Base-by-base conservation (phyloP, 192 early-diverging fungal genomes). In the Dissophora ornata region DNA sequence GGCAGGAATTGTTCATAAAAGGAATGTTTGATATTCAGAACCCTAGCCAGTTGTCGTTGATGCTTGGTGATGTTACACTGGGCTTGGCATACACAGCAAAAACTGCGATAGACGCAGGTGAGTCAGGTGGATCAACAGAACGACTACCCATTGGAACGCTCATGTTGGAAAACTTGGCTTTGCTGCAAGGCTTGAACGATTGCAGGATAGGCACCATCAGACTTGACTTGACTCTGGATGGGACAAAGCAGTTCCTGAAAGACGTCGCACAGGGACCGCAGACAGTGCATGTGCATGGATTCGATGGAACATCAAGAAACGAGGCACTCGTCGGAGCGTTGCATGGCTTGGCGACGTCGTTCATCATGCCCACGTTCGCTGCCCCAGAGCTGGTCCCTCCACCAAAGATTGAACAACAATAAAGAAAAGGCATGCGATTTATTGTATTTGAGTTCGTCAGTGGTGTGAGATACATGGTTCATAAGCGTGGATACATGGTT, bases 21-120 rank as follows among this genome's bases (percentile, higher is more conserved):
- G 55, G 28, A 2, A 4, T 49, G 19, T 57, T 71, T 3, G 40
- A 49, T 24, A 50, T 71, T 26, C 19, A n/a, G 0, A 71, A 71
- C 26, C 69, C 69, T 0, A 71, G 69, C 36, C 69, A 71, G 24
- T n/a, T 71, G 12, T 38, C 26, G 2, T 22, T 71, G 9, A 63
- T 45, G 0, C 36, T 71, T 1, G 69, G 69, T 6, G 52, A 62
- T 30, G 18, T 47, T 16, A 25, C 32, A 18, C 57, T 71, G 0
- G 66, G 38, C 22, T 26, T 57, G 4, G 49, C 15, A 4, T 42
- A 45, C 12, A 24, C 19, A 10, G 55, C 24, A 18, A 4, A 24
- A 25, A 19, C 36, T n/a, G n/a, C n/a, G n/a, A n/a, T n/a, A n/a
- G n/a, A n/a, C n/a, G n/a, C n/a, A n/a, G n/a, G n/a, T n/a, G n/a